These are phyloP conservation scores for Phytophthora melonis DNA, from an alignment of 352 stramenopile genomes.

Conservation along the genomic window DNA sequence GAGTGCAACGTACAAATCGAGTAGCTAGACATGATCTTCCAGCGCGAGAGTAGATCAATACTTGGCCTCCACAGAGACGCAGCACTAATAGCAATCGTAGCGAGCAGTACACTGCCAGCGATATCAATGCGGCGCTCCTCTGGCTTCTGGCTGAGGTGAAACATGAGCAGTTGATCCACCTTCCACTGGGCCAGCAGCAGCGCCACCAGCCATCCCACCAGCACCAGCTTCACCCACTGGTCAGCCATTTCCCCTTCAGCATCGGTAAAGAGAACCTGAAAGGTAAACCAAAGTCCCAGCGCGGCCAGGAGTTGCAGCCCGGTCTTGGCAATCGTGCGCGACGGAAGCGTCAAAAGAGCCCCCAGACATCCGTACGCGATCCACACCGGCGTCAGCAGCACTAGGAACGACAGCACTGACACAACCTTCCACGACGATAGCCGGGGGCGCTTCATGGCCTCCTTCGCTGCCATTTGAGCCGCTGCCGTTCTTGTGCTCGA, in stretches of 20 bases:
- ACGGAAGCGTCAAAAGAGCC: conserved; percentile 46
- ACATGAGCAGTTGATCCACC: conserved; percentile 52
- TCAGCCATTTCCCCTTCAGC: background rate
- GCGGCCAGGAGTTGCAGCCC: conserved; percentile 37
- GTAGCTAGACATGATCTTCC: conserved; percentile 37
- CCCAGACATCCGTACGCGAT: conserved; percentile 55
- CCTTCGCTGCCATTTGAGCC: conserved; percentile 3
- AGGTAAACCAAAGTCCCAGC: conserved; percentile 24
- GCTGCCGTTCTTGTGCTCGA: background rate
- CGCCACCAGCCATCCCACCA: conserved; percentile 31
- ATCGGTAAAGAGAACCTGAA: conserved; percentile 30
- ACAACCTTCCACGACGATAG: conserved; percentile 35
- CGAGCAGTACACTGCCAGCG: conserved; percentile 18
- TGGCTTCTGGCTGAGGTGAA: conserved; percentile 42
- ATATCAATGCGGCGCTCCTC: conserved; percentile 35
- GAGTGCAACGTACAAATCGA: conserved; percentile 37
- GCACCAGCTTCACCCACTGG: conserved; percentile 11
- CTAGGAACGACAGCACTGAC: conserved; percentile 33
- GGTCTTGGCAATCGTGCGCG: conserved; percentile 24
- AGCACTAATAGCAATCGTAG: background rate
- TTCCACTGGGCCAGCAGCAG: conserved; percentile 60
- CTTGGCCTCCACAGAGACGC: conserved; percentile 1
- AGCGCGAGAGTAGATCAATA: conserved; percentile 42
- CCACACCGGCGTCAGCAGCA: conserved; percentile 54
- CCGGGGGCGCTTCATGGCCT: conserved; percentile 32